Evolutionary conservation across 2,329 filamentous ascomycete genomes (phyloP).

Genomic region (Talaromyces rugulosus): DNA sequence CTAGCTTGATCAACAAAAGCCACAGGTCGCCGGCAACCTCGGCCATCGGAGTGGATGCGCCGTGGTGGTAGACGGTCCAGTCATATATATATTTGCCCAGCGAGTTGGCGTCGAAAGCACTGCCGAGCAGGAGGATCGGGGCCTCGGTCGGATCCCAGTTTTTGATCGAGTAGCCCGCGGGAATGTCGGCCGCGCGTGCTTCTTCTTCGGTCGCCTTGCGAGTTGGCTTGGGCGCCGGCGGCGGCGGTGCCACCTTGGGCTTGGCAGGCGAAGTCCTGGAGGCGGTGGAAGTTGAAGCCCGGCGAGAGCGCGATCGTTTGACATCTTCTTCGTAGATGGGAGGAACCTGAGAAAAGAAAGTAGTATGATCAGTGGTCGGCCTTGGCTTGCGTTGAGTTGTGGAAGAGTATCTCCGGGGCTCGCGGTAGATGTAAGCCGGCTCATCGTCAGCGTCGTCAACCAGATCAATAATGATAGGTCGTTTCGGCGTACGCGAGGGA

Average conservation of each 20-base stretch:
- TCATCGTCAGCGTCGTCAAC: constrained; percentile 52
- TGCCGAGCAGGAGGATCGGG: constrained; percentile 89
- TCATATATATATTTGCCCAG: constrained; percentile 99
- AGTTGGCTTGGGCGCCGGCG: constrained; percentile 31
- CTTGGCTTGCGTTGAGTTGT: constrained; percentile 18
- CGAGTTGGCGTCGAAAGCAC: constrained; percentile 95
- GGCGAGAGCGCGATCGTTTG: constrained; percentile 49
- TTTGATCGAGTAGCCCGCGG: constrained; percentile 87
- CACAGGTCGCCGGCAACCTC: constrained; percentile 93
- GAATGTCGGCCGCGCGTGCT: constrained; percentile 64
- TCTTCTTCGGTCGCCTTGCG: constrained; percentile 62
- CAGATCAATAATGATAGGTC: constrained; percentile 55
- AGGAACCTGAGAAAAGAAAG: constrained; percentile 49
- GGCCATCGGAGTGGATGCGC: constrained; percentile 74
- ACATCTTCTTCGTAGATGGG: constrained; percentile 55
- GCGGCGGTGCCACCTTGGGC: constrained; percentile 34
- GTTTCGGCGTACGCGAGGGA: constrained; percentile 41
- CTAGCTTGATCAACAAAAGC: constrained; percentile 88
- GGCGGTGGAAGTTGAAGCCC: constrained; percentile 52
- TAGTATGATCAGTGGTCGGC: constrained; percentile 47
- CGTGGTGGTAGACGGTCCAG: constrained; percentile 92
- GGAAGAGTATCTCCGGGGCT: constrained; percentile 27
- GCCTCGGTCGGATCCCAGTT: constrained; percentile 96
- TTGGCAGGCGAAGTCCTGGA: constrained; percentile 39
- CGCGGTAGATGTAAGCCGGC: constrained; percentile 43